Conservation (phyloP, 1,139 yeast genomes). For the Meyerozyma guilliermondii region DNA sequence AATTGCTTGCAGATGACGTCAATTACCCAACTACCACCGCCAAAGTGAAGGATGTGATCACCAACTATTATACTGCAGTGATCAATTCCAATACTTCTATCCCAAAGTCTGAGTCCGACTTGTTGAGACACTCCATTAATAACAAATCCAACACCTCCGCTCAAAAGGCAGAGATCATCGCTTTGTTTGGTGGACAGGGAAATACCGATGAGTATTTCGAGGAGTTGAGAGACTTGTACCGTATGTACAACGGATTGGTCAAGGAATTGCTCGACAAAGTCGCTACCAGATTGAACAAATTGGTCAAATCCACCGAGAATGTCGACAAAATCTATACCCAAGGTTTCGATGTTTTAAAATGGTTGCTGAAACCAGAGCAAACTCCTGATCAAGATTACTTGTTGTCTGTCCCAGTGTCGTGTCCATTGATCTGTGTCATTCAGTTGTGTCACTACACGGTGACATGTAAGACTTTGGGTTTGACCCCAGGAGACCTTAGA, state of each 20-base stretch:
- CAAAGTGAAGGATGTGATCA: slow-evolving; percentile 68
- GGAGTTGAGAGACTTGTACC: slow-evolving; percentile 83
- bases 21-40: slow-evolving; percentile 57
- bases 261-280: slow-evolving; percentile 66
- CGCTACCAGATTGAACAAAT: slow-evolving; percentile 60
- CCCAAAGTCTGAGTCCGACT: slow-evolving; percentile 39
- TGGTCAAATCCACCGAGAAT: slow-evolving; percentile 69
- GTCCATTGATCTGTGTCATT: slow-evolving; percentile 93
- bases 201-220: slow-evolving; percentile 96
- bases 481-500: slow-evolving; percentile 86
- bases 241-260: slow-evolving; percentile 70
- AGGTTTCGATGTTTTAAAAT: slow-evolving; percentile 80
- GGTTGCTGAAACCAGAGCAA: slow-evolving; percentile 81
- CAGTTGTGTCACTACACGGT: slow-evolving; percentile 92
- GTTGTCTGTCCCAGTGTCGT: slow-evolving; percentile 86
- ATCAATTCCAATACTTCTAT: slow-evolving; percentile 38
- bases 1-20: slow-evolving; percentile 41
- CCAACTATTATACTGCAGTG: slow-evolving; percentile 62
- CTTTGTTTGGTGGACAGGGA: slow-evolving; percentile 99
- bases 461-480: slow-evolving; percentile 78
- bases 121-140: slow-evolving; percentile 38
- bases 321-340: slow-evolving; percentile 89
- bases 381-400: slow-evolving; percentile 90
- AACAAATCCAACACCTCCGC: slow-evolving; percentile 19
- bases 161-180: slow-evolving; percentile 55